phyloP scores from a whole-genome alignment of 2,329 filamentous ascomycete species.

The Ilyonectria sp. region DNA sequence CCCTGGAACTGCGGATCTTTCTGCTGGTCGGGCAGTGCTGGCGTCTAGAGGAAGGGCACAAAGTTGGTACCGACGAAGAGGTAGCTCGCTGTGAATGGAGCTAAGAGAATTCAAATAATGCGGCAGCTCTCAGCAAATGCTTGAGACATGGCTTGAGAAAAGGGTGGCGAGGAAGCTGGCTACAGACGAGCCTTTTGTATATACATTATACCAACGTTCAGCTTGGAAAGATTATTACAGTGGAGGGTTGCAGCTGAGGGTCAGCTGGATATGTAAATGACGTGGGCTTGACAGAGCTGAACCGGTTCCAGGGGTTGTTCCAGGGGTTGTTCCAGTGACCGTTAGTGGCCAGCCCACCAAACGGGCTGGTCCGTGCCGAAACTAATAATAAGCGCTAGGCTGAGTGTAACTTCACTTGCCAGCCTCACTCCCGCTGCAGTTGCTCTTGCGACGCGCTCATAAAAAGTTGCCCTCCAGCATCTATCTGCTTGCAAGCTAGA shows the following conservation, averaged over 20 bases:
- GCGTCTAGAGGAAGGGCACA: conserved; percentile 3
- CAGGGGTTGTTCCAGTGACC: background rate
- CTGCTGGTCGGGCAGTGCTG: background rate
- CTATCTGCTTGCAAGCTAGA: no score
- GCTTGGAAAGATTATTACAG: conserved; percentile 14
- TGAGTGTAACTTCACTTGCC: background rate
- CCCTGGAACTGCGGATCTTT: background rate
- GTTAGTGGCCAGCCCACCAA: conserved; percentile 1
- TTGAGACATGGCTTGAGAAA: background rate
- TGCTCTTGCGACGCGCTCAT: background rate
- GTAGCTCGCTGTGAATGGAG: conserved; percentile 36
- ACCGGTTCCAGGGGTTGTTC: background rate
- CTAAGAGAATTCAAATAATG: background rate
- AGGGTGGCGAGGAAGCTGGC: background rate
- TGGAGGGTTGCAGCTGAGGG: background rate
- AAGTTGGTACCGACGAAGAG: conserved; percentile 28
- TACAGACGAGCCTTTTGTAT: conserved; percentile 31
- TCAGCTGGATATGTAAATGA: background rate
- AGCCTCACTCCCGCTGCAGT: background rate
- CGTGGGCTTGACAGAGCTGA: background rate
- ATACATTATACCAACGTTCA: conserved; percentile 11
- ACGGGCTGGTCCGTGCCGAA: background rate
- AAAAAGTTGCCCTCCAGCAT: no score
- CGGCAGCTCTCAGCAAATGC: background rate
- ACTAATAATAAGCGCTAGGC: background rate